Base-by-base conservation (phyloP, 176 grass and related monocot genomes). In the Areca catechu region DNA sequence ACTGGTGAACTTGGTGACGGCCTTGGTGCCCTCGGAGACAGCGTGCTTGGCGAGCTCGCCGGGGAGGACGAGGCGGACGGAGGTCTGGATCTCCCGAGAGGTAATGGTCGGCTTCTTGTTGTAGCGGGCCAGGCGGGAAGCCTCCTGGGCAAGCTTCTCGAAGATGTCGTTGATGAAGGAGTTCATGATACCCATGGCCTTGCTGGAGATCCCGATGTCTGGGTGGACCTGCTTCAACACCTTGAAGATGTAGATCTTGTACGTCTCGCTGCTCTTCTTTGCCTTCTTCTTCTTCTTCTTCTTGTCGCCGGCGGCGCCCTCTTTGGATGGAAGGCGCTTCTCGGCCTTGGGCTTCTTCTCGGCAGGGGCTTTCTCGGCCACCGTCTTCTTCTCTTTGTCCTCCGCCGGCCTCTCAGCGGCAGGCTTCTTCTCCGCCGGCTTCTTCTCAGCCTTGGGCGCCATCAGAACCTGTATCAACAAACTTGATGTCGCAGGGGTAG, bases 231-330 rank as follows among this genome's bases (percentile, higher is more conserved):
- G 85, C 67, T 95, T 95, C 0, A 95, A 74, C 63, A 81, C 86
- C 73, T 86, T 95, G 71, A 77, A 95, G 74, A 90, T 95, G 80
- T 95, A 95, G 77, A 87, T 95, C 71, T 95, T 95, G 83, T 95
- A 95, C 0, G 91, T 87, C 73, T 90, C 86, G 23, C 16, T 30
- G 4, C 63, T 49, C 48, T 66, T 66, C 63, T 66, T 66, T 6
- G 63, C 49, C n/a, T 66, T 66, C 49, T 66, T 66, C 63, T 19
- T 52, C 63, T 19, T 52, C 63, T 15, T 66, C 23, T 53, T 66
- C 15, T 58, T 23, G 56, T 16, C 15, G 56, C 22, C 16, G 24
- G 24, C 24, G 22, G n/a, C 53, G 3, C 24, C 56, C 22, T 25
- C 56, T 22, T 29, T 58, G 24, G 56, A 58, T 12, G 56, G 56